phyloP scores from a whole-genome alignment of 352 stramenopile species.

The Aphanomyces euteiches region DNA sequence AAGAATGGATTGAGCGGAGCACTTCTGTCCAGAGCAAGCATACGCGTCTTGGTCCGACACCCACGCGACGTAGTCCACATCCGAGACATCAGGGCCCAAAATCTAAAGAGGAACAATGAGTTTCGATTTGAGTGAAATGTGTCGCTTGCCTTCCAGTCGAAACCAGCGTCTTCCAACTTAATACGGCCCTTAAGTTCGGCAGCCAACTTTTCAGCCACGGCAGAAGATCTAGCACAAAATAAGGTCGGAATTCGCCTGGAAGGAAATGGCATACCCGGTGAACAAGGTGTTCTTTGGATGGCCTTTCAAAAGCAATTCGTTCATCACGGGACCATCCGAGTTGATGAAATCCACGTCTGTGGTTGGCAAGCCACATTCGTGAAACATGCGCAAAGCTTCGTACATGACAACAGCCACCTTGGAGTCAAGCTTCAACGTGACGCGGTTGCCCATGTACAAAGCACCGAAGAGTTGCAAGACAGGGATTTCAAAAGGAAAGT shows the following conservation, averaged over 20 bases:
- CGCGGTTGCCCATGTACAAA: slow-evolving; percentile 99
- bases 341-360: slow-evolving; percentile 97
- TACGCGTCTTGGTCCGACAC: slow-evolving; percentile 99
- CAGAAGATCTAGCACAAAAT: slow-evolving; percentile 55
- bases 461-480: slow-evolving; percentile 98
- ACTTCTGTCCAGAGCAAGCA: slow-evolving; percentile 97
- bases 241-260: neutral
- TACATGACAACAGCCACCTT: slow-evolving; percentile 98
- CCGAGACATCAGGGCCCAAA: slow-evolving; percentile 91
- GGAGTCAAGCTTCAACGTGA: slow-evolving; percentile 92
- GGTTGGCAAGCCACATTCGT: slow-evolving; percentile 93
- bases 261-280: slow-evolving; percentile 70
- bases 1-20: slow-evolving; percentile 96
- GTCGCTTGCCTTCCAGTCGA: slow-evolving; percentile 95
- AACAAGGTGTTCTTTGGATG: slow-evolving; percentile 97
- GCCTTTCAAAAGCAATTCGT: slow-evolving; percentile 92
- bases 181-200: slow-evolving; percentile 89
- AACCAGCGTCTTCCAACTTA: slow-evolving; percentile 97
- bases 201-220: slow-evolving; percentile 91
- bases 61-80: slow-evolving; percentile 98
- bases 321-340: slow-evolving; percentile 91
- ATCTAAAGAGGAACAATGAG: slow-evolving; percentile 36
- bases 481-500: slow-evolving; percentile 98
- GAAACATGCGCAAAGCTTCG: slow-evolving; percentile 93
- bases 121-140: neutral